These are phyloP conservation scores for Sugiyamaella boreocaroliniensis DNA, from an alignment of 805 yeast species.

Conservation along the genomic window DNA sequence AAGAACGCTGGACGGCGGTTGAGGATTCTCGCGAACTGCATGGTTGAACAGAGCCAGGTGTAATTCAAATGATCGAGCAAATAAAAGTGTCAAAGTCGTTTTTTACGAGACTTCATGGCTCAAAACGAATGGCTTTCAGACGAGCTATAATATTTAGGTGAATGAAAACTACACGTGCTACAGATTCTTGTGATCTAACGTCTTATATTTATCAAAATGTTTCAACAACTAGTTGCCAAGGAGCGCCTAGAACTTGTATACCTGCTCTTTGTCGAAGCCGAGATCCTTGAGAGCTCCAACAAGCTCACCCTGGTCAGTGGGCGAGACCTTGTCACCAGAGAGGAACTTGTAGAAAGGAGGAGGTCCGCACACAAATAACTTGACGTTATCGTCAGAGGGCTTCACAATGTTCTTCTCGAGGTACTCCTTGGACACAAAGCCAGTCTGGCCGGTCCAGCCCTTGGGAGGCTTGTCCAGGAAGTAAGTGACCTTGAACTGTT, in stretches of 20 bases:
- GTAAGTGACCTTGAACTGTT: conserved; percentile 70
- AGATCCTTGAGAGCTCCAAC: conserved; percentile 81
- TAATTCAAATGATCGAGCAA: no score
- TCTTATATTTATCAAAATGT: no score
- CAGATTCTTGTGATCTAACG: no score
- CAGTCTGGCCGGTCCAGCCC: conserved; percentile 53
- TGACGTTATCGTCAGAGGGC: conserved; percentile 57
- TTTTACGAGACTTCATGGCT: no score
- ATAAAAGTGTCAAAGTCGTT: no score
- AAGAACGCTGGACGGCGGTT: no score
- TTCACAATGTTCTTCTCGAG: conserved; percentile 54
- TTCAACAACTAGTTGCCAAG: no score
- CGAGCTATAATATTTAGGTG: no score
- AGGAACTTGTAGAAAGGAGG: conserved; percentile 82
- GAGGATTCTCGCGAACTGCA: no score
- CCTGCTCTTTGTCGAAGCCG: conserved; percentile 81
- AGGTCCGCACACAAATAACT: conserved; percentile 92
- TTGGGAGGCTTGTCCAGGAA: conserved; percentile 61
- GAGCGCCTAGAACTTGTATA: conserved; percentile 65
- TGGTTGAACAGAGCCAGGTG: no score
- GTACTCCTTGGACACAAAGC: conserved; percentile 73
- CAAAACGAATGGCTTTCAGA: no score
- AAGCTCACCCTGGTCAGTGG: conserved; percentile 91
- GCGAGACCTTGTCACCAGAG: conserved; percentile 79
- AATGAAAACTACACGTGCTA: no score